Base-by-base conservation (phyloP, 140 eudicot species). In the Artemisia princeps region DNA sequence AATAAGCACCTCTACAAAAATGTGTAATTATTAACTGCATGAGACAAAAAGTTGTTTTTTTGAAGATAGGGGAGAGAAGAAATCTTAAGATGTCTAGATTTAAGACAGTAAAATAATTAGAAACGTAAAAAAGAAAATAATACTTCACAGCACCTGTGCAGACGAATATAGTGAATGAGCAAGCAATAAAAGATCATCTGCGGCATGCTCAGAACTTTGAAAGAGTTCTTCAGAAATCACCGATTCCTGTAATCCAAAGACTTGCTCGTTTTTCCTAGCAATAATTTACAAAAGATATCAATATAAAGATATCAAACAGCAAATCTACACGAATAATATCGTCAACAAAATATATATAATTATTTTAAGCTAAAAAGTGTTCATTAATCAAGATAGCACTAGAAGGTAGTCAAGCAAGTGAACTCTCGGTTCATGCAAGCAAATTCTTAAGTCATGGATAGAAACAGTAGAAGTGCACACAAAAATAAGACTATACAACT, bases 171-270 rank as follows among this genome's bases (percentile, higher is more conserved):
- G 77, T 60, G 98, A 76, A 68, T 82, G 77, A 30, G 95, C 75
- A 74, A 88, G 90, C 87, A 87, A 84, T 63, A 81, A 78, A 74
- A 92, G 92, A 80, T 87, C 95, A 74, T 87, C 92, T 7, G 84
- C 70, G 65, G 89, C 82, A 80, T 88, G 79, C 64, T 88, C 92
- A 49, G 95, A 73, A 75, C 73, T 83, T 79, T 87, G 98, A 77
- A 92, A 92, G 70, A 91, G 80, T 76, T 83, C 89, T 60, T 88
- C 98, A 40, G 82, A 96, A 74, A 87, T 74, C 57, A 66, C 56
- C 23, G 83, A 66, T 77, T 92, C 94, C 69, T 83, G 96, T 85
- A 88, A 78, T 54, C 86, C 73, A 74, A 83, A 85, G 80, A 76
- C 69, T 40, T 77, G 74, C 72, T 79, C 80, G 60, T 59, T 67